These are phyloP conservation scores for Lecanicillium sp. DNA, from an alignment of 2,329 filamentous ascomycete species.

Conservation along the genomic window DNA sequence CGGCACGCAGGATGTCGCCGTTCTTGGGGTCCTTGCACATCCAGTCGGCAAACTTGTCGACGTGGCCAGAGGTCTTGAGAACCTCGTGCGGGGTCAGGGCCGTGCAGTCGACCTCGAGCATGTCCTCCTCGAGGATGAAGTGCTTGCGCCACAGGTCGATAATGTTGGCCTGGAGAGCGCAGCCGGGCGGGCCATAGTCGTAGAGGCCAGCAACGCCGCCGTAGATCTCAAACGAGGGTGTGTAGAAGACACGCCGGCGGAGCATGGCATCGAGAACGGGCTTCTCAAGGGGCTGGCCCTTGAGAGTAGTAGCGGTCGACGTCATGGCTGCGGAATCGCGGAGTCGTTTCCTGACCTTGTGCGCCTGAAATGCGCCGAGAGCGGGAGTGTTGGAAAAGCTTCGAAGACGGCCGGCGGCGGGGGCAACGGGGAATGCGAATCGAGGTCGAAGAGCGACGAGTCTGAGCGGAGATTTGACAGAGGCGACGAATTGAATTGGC, in stretches of 20 bases:
- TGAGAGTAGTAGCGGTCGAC: slow-evolving; percentile 63
- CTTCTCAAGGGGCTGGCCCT: slow-evolving; percentile 85
- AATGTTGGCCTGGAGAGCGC: slow-evolving; percentile 78
- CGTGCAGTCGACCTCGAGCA: slow-evolving; percentile 91
- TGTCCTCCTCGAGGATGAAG: slow-evolving; percentile 87
- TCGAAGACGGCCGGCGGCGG: slow-evolving; percentile 11
- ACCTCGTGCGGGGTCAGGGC: slow-evolving; percentile 90
- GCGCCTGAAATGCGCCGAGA: slow-evolving; percentile 21
- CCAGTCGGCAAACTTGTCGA: slow-evolving; percentile 97
- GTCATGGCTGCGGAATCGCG: slow-evolving; percentile 31
- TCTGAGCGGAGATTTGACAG: slow-evolving; percentile 8
- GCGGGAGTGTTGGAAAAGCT: slow-evolving; percentile 21
- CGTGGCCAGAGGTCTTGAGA: slow-evolving; percentile 91
- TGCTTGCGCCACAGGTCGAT: slow-evolving; percentile 88
- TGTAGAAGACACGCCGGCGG: slow-evolving; percentile 86
- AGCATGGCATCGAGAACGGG: slow-evolving; percentile 75
- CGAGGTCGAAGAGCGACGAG: not conserved
- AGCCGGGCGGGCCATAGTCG: slow-evolving; percentile 88
- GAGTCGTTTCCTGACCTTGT: slow-evolving; percentile 18
- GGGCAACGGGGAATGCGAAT: slow-evolving; percentile 5
- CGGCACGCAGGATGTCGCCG: slow-evolving; percentile 91
- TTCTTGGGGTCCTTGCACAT: slow-evolving; percentile 99
- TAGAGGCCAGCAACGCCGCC: slow-evolving; percentile 82
- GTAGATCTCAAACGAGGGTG: slow-evolving; percentile 93
- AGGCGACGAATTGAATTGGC: slow-evolving; percentile 14